Base-by-base conservation (phyloP, 768 basidiomycete species). In the Podaxis sp. region DNA sequence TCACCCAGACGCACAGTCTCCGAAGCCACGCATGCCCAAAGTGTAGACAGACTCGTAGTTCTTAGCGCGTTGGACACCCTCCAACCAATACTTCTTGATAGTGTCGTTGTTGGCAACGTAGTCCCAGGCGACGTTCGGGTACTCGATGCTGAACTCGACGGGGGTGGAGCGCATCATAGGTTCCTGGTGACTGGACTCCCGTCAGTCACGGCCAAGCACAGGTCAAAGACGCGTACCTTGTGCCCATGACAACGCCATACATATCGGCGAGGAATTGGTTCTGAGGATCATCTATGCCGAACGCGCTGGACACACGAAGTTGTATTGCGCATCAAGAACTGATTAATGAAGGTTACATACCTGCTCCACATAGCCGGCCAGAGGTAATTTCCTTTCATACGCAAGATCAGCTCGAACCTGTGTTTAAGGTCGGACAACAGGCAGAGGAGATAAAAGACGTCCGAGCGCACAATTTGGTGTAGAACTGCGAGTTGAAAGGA, bases 161-260 rank as follows among this genome's bases (percentile, higher is more conserved):
- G 89, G 88, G 2, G 84, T 86, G 37, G 87, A 86, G 22, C 88
- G 83, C 78, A 86, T 84, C 86, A 90, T 89, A 8, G 89, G 89
- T 68, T 91, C 89, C 71, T 90, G 84, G 69, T 89, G 87, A 72
- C 84, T 84, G 38, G 13, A 56, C 11, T 41, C 46, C 58, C 30
- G 12, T 37, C 22, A 37, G 28, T 37, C 36, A 41, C 24, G 15
- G 51, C 56, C 30, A 58, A 28, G 33, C 50, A 41, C 20, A 48
- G n/a, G 11, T 37, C 40, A 40, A 41, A 37, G 22, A 55, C 17
- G 41, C 48, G 15, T 38, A 80, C 83, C 82, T 87, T 2, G 89
- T 88, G 52, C 89, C 87, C 86, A 89, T 89, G 37, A 86, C 87
- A 50, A 90, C 79, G 26, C 85, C 89, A 72, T 85, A 88, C 59